A percentile compares a stretch with the other conserved stretches of the same genome.
Evolutionary conservation across 208 protist genomes (phyloP).

Genomic region (Acanthamoeba royreba): DNA sequence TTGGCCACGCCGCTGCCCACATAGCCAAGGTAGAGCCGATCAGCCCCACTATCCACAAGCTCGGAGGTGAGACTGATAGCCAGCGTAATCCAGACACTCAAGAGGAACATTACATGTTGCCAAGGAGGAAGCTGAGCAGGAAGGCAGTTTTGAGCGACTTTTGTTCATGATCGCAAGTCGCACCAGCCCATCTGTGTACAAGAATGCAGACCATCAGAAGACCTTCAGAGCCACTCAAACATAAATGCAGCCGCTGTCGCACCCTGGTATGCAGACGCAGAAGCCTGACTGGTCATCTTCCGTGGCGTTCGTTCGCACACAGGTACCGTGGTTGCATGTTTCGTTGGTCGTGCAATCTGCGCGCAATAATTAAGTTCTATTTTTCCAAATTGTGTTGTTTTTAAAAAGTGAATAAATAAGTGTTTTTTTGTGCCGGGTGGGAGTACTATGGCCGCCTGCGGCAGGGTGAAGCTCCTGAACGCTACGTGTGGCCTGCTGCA

Average conservation of each 20-base stretch:
- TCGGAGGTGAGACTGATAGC: neutral
- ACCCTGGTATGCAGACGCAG: neutral
- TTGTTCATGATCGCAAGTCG: neutral
- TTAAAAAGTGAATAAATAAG: too few species aligned
- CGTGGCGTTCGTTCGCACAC: neutral
- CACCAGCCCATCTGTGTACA: neutral
- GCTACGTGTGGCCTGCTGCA: too few species aligned
- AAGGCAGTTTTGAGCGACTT: conserved; percentile 34
- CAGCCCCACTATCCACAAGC: neutral
- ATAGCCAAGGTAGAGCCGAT: conserved; percentile 7
- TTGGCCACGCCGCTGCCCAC: neutral
- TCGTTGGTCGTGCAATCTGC: neutral
- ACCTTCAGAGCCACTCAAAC: too few species aligned
- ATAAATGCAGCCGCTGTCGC: neutral
- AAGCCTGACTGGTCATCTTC: neutral
- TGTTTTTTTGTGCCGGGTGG: too few species aligned
- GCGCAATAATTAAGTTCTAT: neutral
- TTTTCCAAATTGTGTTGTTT: too few species aligned
- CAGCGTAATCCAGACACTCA: neutral
- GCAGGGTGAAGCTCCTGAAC: too few species aligned
- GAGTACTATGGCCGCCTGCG: too few species aligned
- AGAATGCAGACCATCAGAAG: neutral
- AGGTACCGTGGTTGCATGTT: neutral
- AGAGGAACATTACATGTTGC: neutral
- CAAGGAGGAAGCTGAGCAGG: conserved; percentile 7